phyloP scores from a whole-genome alignment of 352 stramenopile species.

The Globisporangium paddicum region DNA sequence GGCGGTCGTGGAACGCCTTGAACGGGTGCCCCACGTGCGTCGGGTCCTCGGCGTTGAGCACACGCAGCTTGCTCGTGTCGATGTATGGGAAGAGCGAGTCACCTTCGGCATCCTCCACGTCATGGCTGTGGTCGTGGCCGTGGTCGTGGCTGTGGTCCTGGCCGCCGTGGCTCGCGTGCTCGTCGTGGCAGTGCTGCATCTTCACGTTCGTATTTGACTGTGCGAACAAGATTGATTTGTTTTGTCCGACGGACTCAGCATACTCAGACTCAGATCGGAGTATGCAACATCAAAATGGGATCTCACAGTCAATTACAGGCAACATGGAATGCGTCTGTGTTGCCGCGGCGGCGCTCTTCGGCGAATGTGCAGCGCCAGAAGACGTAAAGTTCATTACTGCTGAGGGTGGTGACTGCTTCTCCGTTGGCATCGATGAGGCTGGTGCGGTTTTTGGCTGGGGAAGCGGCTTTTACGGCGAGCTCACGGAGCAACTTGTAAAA shows the following conservation, averaged over 20 bases:
- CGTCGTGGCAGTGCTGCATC: constrained; percentile 66
- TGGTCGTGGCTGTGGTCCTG: constrained; percentile 57
- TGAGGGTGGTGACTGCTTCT: constrained; percentile 57
- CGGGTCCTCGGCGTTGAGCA: constrained; percentile 71
- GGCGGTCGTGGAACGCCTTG: constrained; percentile 76
- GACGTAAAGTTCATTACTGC: constrained; percentile 14
- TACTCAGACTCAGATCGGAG: neutral
- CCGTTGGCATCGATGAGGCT: constrained; percentile 25
- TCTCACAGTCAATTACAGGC: too few species aligned
- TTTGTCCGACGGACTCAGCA: neutral
- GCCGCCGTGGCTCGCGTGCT: constrained; percentile 39
- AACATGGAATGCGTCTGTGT: constrained; percentile 15
- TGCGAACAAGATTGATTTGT: neutral
- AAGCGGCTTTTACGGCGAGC: constrained; percentile 59
- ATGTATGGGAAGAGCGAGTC: constrained; percentile 84
- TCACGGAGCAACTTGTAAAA: constrained; percentile 9
- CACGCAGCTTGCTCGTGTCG: constrained; percentile 82
- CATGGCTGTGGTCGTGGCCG: constrained; percentile 51
- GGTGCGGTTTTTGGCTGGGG: constrained; percentile 57
- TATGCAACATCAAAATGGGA: constrained; percentile 20
- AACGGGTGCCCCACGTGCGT: constrained; percentile 62
- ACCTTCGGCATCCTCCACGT: constrained; percentile 65
- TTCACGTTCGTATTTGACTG: neutral
- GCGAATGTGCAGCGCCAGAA: constrained; percentile 21
- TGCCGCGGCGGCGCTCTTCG: constrained; percentile 22